Evolutionary conservation across 495 filamentous ascomycete genomes (phyloP).

Genomic region (Xylaria sp.): DNA sequence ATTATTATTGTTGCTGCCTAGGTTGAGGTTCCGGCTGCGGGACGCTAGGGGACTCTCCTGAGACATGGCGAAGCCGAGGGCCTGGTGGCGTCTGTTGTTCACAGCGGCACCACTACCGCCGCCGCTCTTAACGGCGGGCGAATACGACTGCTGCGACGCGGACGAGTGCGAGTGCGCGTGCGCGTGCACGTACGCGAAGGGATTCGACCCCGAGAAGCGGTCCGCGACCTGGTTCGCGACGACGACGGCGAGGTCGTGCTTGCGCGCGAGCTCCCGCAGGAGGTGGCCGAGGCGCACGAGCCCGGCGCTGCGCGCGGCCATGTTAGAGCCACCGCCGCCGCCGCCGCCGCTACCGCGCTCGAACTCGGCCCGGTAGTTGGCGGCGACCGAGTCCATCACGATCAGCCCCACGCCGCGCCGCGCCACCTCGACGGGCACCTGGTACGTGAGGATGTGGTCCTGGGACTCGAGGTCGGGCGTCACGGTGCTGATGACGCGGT

Average conservation of each 20-base stretch:
- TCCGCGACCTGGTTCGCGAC: constrained; percentile 97
- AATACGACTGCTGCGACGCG: constrained; percentile 3
- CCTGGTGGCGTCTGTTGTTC: not conserved
- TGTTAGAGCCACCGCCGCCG: constrained; percentile 50
- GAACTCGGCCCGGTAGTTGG: constrained; percentile 93
- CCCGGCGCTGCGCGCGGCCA: constrained; percentile 69
- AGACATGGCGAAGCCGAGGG: constrained; percentile 28
- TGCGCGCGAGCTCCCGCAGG: constrained; percentile 74
- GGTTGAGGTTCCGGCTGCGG: constrained; percentile 34
- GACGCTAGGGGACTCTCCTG: constrained; percentile 51
- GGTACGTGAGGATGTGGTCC: constrained; percentile 91
- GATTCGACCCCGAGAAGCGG: constrained; percentile 62
- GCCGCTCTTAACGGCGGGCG: constrained; percentile 13
- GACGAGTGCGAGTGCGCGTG: constrained; percentile 29
- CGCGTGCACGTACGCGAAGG: too few species aligned
- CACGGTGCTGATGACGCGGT: constrained; percentile 75
- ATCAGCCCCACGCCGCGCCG: constrained; percentile 79
- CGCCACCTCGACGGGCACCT: constrained; percentile 83
- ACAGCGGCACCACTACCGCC: not conserved
- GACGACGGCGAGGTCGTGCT: constrained; percentile 80
- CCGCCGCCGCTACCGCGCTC: constrained; percentile 59
- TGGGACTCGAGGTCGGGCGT: constrained; percentile 94
- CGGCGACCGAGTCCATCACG: constrained; percentile 87
- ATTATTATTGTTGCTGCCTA: not conserved
- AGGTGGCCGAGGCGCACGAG: constrained; percentile 78